Conservation (phyloP, 371 early-diverging fungal genomes). For the Rhizopus sp. region DNA sequence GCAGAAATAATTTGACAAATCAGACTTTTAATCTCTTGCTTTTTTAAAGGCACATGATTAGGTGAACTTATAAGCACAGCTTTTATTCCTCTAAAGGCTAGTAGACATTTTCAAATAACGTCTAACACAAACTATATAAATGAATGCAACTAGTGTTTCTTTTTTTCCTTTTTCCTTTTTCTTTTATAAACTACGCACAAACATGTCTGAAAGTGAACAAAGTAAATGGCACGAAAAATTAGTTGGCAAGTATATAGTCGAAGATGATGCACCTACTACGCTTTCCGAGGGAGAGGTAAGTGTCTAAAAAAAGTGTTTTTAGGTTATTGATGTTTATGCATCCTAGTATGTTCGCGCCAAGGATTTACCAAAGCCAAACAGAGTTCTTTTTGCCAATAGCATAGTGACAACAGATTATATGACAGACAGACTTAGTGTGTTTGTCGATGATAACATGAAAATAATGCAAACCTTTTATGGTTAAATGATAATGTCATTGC, state of each 20-base stretch:
- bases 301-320: neutral
- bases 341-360: conserved; percentile 15
- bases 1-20: too few species aligned
- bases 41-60: too few species aligned
- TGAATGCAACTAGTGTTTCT: neutral
- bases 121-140: neutral
- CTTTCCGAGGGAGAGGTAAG: conserved; percentile 3
- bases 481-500: conserved; percentile 10
- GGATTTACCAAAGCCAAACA: conserved; percentile 33
- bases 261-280: conserved; percentile 3
- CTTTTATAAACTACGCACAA: neutral
- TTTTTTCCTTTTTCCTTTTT: neutral
- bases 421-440: conserved; percentile 39
- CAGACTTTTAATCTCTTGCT: too few species aligned
- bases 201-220: neutral
- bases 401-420: conserved; percentile 38
- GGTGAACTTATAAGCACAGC: too few species aligned
- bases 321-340: neutral
- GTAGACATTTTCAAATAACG: neutral
- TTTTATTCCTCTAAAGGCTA: too few species aligned
- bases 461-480: too few species aligned
- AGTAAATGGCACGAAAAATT: conserved; percentile 10
- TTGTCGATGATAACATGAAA: conserved; percentile 25
- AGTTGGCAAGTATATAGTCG: conserved; percentile 5
- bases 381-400: conserved; percentile 26